Conservation (phyloP, 495 filamentous ascomycete species). For the Aspergillus hancockii region DNA sequence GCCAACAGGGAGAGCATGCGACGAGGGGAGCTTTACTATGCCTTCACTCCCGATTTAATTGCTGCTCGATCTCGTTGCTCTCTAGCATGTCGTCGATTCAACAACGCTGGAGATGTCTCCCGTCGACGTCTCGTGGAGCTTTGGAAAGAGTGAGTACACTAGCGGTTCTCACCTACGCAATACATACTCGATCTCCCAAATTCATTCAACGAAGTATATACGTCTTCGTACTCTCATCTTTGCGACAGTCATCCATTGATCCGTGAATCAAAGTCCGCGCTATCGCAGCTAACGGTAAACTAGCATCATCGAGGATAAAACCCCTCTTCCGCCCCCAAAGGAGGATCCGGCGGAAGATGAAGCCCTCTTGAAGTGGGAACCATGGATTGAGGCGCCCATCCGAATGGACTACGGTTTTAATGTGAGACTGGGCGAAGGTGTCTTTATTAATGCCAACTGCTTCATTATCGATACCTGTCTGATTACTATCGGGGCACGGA, state of each 20-base stretch:
- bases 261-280: not conserved
- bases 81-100: slow-evolving; percentile 61
- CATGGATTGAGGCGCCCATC: slow-evolving; percentile 73
- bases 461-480: slow-evolving; percentile 76
- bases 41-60: slow-evolving; percentile 55
- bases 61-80: slow-evolving; percentile 60
- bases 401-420: slow-evolving; percentile 77
- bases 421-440: slow-evolving; percentile 61
- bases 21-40: slow-evolving; percentile 47
- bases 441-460: slow-evolving; percentile 78
- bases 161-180: not conserved
- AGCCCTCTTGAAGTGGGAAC: slow-evolving; percentile 55
- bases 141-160: slow-evolving; percentile 67
- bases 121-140: slow-evolving; percentile 62
- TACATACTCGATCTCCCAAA: not conserved
- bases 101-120: slow-evolving; percentile 56
- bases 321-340: slow-evolving; percentile 59
- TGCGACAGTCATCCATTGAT: not conserved
- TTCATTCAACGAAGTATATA: too few species aligned
- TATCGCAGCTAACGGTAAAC: not conserved
- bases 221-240: not conserved
- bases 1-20: slow-evolving; percentile 39
- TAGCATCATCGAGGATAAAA: slow-evolving; percentile 61
- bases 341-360: slow-evolving; percentile 60
- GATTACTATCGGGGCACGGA: slow-evolving; percentile 77